A percentile compares a stretch with the other conserved stretches of the same genome.
Conservation (phyloP, 2,329 filamentous ascomycete genomes). For the Aspergillus sp. region DNA sequence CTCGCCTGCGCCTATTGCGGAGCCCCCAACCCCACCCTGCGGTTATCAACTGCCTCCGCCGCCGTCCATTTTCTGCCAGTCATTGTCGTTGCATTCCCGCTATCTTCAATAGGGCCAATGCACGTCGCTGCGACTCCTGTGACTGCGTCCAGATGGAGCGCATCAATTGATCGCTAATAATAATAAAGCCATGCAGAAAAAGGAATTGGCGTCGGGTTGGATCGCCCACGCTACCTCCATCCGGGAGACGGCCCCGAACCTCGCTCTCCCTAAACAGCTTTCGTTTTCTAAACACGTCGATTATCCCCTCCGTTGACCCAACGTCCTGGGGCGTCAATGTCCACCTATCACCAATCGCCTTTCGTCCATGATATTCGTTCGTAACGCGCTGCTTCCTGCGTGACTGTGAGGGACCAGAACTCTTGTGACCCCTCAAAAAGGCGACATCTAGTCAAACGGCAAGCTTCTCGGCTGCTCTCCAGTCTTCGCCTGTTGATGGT, state of each 20-base stretch:
- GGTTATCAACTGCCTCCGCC: constrained; percentile 22
- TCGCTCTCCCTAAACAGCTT: constrained; percentile 12
- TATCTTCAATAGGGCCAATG: constrained; percentile 25
- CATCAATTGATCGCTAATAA: constrained; percentile 12
- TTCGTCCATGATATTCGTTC: constrained; percentile 16
- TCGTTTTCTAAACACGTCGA: constrained; percentile 14
- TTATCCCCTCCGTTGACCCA: constrained; percentile 22
- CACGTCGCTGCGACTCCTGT: constrained; percentile 16
- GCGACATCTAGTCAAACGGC: constrained; percentile 12
- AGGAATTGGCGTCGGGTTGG: constrained; percentile 18
- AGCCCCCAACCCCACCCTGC: constrained; percentile 23
- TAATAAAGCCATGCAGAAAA: constrained; percentile 11
- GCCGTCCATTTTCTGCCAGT: constrained; percentile 22
- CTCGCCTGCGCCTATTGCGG: constrained; percentile 22
- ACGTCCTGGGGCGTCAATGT: constrained; percentile 20
- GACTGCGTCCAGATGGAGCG: constrained; percentile 13
- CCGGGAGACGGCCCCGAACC: constrained; percentile 19
- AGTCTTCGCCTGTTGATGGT: background rate
- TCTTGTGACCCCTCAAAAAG: constrained; percentile 6
- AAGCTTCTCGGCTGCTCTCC: constrained; percentile 7
- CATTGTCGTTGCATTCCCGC: constrained; percentile 20
- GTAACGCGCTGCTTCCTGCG: constrained; percentile 19
- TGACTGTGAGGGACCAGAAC: constrained; percentile 10
- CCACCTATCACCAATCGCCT: constrained; percentile 19
- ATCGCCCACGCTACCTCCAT: constrained; percentile 23